Conservation (phyloP, 352 stramenopile genomes). For the Phytophthora capsici region DNA sequence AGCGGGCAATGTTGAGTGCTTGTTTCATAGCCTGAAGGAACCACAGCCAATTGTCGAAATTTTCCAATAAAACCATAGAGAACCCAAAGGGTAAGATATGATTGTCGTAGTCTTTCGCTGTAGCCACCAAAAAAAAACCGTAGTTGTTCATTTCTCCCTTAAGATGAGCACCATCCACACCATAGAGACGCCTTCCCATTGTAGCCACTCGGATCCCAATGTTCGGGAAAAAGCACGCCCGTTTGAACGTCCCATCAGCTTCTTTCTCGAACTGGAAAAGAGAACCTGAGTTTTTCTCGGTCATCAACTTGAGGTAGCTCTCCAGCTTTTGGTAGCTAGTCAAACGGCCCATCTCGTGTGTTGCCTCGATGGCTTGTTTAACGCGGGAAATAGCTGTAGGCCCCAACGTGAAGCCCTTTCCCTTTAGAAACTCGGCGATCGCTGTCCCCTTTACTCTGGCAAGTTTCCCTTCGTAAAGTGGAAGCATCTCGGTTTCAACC, state of each 20-base stretch:
- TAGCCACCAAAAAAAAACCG: conserved; percentile 26
- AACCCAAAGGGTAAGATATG: conserved; percentile 33
- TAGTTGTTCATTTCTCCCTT: conserved; percentile 39
- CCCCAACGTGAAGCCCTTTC: neutral
- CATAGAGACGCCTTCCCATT: neutral
- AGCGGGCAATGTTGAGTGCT: neutral
- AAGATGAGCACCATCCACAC: conserved; percentile 22
- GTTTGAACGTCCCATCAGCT: neutral
- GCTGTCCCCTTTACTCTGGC: neutral
- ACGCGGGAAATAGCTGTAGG: neutral
- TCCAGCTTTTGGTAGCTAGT: conserved; percentile 11
- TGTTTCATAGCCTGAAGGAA: conserved; percentile 5
- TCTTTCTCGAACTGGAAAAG: conserved; percentile 5
- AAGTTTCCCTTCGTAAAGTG: neutral
- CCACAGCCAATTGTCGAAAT: conserved; percentile 21
- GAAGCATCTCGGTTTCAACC: conserved; percentile 7
- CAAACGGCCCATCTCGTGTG: neutral
- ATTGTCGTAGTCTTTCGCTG: conserved; percentile 37
- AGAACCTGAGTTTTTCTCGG: conserved; percentile 14
- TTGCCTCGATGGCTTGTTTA: neutral
- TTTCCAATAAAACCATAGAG: conserved; percentile 23
- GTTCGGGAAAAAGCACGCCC: conserved; percentile 11
- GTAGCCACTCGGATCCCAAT: neutral
- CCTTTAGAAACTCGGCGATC: neutral
- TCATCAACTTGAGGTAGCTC: conserved; percentile 8